Evolutionary conservation across 2,329 filamentous ascomycete species (phyloP).

Genomic region (Hymenoscyphus linearis): DNA sequence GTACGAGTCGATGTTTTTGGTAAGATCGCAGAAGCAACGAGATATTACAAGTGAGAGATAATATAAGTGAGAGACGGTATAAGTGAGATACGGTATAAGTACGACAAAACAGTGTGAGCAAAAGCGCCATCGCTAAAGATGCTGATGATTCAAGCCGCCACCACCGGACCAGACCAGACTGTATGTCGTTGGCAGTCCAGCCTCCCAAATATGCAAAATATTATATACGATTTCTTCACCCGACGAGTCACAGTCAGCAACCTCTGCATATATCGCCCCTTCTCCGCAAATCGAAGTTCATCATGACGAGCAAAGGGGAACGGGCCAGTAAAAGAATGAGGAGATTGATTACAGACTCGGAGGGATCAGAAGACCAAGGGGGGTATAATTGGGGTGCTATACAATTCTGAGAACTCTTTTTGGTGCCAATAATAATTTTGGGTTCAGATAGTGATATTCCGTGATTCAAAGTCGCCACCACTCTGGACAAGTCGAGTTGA

Average conservation of each 20-base stretch:
- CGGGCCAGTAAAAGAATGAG: conserved; percentile 26
- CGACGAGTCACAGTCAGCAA: neutral
- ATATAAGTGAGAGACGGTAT: too few species aligned
- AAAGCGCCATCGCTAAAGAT: conserved; percentile 9
- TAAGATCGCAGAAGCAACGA: conserved; percentile 97
- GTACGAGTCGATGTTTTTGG: conserved; percentile 93
- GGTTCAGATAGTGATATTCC: too few species aligned
- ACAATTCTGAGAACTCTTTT: too few species aligned
- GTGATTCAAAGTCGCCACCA: too few species aligned
- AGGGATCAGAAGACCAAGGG: conserved; percentile 25
- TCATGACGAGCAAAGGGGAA: conserved; percentile 24
- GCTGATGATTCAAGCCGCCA: conserved; percentile 4
- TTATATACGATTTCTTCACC: neutral
- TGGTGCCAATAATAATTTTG: too few species aligned
- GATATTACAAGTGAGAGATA: too few species aligned
- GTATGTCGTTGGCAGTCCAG: neutral
- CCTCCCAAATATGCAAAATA: neutral
- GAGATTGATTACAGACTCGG: conserved; percentile 30
- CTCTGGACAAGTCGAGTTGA: too few species aligned
- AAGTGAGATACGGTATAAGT: too few species aligned
- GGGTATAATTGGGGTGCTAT: conserved; percentile 23
- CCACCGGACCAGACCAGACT: neutral
- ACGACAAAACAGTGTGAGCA: neutral
- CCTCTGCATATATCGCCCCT: neutral
- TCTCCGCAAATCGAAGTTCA: neutral